Evolutionary conservation across 306 rosid species (phyloP), one percentile per base, ranked within the genome.

Genomic region (Geum urbanum): DNA sequence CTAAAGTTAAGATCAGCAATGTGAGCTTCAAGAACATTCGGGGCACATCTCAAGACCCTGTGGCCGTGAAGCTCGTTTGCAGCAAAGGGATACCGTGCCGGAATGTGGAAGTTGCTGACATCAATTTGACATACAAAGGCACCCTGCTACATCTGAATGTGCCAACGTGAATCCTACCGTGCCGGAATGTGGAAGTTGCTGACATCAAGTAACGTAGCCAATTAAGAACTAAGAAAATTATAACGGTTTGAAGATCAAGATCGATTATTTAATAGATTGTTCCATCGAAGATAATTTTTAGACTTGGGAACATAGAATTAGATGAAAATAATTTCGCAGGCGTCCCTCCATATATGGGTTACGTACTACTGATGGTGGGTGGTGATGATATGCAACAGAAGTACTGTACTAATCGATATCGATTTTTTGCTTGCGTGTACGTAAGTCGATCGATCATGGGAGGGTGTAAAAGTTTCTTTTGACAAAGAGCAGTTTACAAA

Each of bases 1-100:
- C 60, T 9, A 54, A 54, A 20, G 12, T 54, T 14, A 54, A 20
- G 60, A 54, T 54, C 37, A 54, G 60, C 35, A 54, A 54, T 9
- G 35, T 54, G 60, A 54, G 60, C 60, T 54, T 20, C 37, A 54
- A 6, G 60, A 54, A 54, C 60, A 54, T 54, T 54, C 20, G 60
- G 22, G 60, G 60, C 14, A 54, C 60, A 14, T 9, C 60, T 54
- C 22, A 32, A 0, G 22, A 32, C 22, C 60, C 35, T 6, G 12
- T 54, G 37, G 60, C 37, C 32, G 14, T 54, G 60, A 54, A 20
- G 60, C 20, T 54, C 10, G 13, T n/a, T 9, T 54, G 60, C 60
- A 35, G 35, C 60, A 20, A 20, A 14, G 60, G 60, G 3, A 19
- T 54, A 4, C 60, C 60, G 4, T 54, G 60, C 22, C 35, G 22